Percentiles rank a stretch among this genome's conserved stretches.
Evolutionary conservation across 768 basidiomycete species (phyloP).

Genomic region (Calocera cornea): DNA sequence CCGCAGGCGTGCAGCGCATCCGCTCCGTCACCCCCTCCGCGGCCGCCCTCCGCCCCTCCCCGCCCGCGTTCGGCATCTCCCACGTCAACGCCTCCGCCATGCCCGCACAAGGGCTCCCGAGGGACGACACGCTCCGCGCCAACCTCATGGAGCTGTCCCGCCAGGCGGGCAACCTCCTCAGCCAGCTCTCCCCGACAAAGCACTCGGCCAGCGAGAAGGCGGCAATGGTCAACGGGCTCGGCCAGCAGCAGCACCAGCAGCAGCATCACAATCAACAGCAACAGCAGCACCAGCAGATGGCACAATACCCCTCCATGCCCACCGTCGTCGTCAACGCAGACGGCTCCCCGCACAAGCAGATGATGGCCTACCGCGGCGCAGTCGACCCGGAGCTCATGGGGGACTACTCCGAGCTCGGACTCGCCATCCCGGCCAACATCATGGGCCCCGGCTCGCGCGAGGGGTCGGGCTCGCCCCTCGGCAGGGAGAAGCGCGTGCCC

Average conservation of each 20-base stretch:
- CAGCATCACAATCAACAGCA: background rate
- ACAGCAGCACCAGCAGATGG: background rate
- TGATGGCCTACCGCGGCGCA: background rate
- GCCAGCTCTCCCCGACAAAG: background rate
- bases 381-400: background rate
- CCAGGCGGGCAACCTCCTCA: constrained; percentile 2
- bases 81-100: background rate
- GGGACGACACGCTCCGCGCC: constrained; percentile 2
- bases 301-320: background rate
- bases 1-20: background rate
- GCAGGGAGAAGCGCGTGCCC: background rate
- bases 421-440: background rate
- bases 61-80: background rate
- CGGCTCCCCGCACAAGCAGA: background rate
- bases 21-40: constrained; percentile 1
- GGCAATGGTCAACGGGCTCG: background rate
- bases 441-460: background rate
- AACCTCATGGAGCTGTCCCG: constrained; percentile 1
- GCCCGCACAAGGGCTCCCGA: background rate
- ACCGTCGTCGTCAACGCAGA: constrained; percentile 1
- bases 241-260: background rate
- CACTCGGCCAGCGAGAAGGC: background rate
- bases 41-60: constrained; percentile 1
- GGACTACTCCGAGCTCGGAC: background rate
- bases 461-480: background rate